Conservation (phyloP, 345 rosid species). For the Rhodamnia rubescens region DNA sequence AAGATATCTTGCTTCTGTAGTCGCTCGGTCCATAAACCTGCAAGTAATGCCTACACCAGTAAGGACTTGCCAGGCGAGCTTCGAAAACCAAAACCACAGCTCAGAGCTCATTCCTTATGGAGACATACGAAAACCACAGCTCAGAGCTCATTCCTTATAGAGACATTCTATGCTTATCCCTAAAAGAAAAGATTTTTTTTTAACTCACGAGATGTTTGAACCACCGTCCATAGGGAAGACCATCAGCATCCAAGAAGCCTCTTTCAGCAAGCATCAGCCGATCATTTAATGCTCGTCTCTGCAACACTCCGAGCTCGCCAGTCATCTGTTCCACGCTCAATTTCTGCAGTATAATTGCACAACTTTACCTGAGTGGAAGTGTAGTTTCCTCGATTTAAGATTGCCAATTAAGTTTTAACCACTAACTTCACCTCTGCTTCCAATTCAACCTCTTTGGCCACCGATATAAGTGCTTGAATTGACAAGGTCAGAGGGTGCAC, state of each 20-base stretch:
- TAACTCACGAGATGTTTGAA: conserved; percentile 88
- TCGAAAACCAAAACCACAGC: not conserved
- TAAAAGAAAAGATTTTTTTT: not conserved
- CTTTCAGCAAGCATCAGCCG: conserved; percentile 83
- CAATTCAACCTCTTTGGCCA: conserved; percentile 39
- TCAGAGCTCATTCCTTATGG: not conserved
- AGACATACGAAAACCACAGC: not conserved
- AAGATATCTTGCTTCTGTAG: conserved; percentile 42
- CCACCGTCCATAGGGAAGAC: conserved; percentile 70
- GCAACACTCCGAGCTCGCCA: conserved; percentile 15
- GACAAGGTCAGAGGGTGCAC: conserved; percentile 42
- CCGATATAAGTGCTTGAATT: conserved; percentile 44
- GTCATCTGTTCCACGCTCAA: conserved; percentile 19
- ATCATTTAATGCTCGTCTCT: conserved; percentile 61
- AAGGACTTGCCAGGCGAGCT: not conserved
- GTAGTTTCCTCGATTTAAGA: not conserved
- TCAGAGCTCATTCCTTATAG: not conserved
- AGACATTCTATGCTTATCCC: not conserved
- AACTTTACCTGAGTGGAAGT: not conserved
- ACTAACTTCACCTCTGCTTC: conserved; percentile 47
- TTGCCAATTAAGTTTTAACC: not conserved
- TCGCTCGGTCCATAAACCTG: conserved; percentile 77
- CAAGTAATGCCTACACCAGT: not conserved
- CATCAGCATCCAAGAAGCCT: conserved; percentile 78
- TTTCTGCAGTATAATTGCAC: conserved; percentile 27